Conservation (phyloP, 2,329 filamentous ascomycete species). For the Clonostachys byssicola region DNA sequence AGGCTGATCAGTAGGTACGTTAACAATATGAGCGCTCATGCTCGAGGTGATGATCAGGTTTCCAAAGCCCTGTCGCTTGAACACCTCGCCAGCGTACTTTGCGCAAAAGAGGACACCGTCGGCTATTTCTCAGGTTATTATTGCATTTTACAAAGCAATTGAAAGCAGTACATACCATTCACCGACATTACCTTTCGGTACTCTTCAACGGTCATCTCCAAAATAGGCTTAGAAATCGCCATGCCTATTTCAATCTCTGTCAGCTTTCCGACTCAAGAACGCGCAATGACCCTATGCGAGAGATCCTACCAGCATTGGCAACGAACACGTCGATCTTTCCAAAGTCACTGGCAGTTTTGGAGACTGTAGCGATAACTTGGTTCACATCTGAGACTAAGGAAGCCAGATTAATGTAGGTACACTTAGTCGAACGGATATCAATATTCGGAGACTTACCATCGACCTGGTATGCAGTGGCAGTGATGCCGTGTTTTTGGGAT, state of each 20-base stretch:
- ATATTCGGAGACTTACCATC: constrained; percentile 18
- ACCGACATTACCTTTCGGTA: constrained; percentile 46
- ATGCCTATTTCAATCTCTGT: constrained; percentile 29
- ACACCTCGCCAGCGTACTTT: constrained; percentile 32
- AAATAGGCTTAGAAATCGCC: constrained; percentile 48
- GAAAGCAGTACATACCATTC: constrained; percentile 31
- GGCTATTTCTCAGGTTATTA: constrained; percentile 9
- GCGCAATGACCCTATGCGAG: neutral
- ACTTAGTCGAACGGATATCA: too few relatives aligned
- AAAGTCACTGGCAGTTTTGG: constrained; percentile 28
- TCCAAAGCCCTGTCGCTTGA: constrained; percentile 32
- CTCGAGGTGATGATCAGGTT: constrained; percentile 48
- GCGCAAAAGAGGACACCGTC: constrained; percentile 38
- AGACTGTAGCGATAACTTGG: constrained; percentile 23
- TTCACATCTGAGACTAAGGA: constrained; percentile 31
- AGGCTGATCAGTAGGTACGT: constrained; percentile 47
- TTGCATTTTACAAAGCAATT: neutral
- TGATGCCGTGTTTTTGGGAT: constrained; percentile 23
- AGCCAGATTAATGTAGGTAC: neutral
- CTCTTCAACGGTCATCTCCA: constrained; percentile 47
- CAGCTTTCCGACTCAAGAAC: neutral
- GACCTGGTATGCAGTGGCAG: constrained; percentile 34
- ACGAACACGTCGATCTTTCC: constrained; percentile 35
- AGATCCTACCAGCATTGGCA: constrained; percentile 30
- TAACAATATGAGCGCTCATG: constrained; percentile 45